Evolutionary conservation across 2,329 filamentous ascomycete genomes (phyloP).

Genomic region (Lasiodiplodia citricola): DNA sequence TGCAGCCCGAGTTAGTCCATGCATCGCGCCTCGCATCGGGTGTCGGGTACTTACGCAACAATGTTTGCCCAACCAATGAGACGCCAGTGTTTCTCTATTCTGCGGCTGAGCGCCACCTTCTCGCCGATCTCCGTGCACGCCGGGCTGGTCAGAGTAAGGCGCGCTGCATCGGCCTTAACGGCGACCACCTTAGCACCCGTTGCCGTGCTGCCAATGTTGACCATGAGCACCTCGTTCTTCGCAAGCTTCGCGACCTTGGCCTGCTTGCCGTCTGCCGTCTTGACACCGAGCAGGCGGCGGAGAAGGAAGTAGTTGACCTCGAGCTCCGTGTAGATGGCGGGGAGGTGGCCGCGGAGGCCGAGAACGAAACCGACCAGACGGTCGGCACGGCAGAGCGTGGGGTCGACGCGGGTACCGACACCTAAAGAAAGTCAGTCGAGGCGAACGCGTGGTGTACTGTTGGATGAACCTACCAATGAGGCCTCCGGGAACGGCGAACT

Average conservation of each 20-base stretch:
- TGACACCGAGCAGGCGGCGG: constrained; percentile 90
- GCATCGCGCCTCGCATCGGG: constrained; percentile 25
- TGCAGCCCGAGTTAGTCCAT: constrained; percentile 28
- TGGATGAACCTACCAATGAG: constrained; percentile 68
- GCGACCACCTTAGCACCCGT: constrained; percentile 97
- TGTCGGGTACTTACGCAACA: constrained; percentile 43
- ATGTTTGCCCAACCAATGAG: constrained; percentile 51
- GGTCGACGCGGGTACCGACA: constrained; percentile 97
- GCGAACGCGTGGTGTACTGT: no score
- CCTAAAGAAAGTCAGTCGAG: constrained; percentile 44
- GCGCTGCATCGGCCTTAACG: constrained; percentile 97
- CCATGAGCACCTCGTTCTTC: constrained; percentile 99
- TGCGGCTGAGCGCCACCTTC: constrained; percentile 93
- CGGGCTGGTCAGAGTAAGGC: constrained; percentile 88
- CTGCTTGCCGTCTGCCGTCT: constrained; percentile 97
- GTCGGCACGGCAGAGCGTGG: constrained; percentile 97
- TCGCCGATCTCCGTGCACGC: constrained; percentile 97
- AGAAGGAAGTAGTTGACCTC: constrained; percentile 99
- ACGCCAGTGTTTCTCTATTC: constrained; percentile 99
- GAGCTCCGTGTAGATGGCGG: constrained; percentile 96
- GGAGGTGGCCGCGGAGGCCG: constrained; percentile 89
- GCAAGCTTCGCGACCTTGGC: constrained; percentile 98
- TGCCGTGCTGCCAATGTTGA: constrained; percentile 97
- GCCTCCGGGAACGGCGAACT: constrained; percentile 96
- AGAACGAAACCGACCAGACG: constrained; percentile 98